Evolutionary conservation across 495 filamentous ascomycete genomes (phyloP).

Genomic region (Elasticomyces elasticus): DNA sequence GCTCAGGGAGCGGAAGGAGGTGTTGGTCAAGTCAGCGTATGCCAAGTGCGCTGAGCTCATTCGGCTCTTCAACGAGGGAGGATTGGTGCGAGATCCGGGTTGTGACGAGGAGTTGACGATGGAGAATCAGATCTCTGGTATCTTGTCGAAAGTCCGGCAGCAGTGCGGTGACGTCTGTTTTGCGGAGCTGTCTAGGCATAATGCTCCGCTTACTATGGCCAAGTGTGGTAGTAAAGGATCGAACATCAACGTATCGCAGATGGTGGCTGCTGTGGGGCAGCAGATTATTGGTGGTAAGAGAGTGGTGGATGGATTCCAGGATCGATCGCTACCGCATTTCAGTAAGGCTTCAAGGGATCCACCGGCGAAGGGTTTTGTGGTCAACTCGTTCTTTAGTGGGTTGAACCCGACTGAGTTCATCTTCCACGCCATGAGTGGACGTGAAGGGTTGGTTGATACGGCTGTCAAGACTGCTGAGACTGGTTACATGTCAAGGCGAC

Average conservation of each 20-base stretch:
- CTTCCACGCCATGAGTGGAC: constrained; percentile 95
- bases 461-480: constrained; percentile 98
- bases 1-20: constrained; percentile 59
- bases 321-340: constrained; percentile 89
- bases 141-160: constrained; percentile 81
- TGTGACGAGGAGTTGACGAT: constrained; percentile 86
- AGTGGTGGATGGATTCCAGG: constrained; percentile 93
- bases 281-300: constrained; percentile 92
- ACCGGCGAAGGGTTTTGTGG: constrained; percentile 89
- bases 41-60: constrained; percentile 77
- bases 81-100: constrained; percentile 71
- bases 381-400: constrained; percentile 96
- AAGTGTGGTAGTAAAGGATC: constrained; percentile 93
- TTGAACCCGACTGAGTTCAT: constrained; percentile 83
- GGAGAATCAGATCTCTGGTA: constrained; percentile 82
- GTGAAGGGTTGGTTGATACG: constrained; percentile 98
- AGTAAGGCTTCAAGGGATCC: constrained; percentile 84
- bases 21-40: constrained; percentile 70
- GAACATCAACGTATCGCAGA: constrained; percentile 96
- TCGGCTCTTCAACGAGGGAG: constrained; percentile 61
- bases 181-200: constrained; percentile 76
- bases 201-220: constrained; percentile 92
- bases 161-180: constrained; percentile 88
- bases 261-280: constrained; percentile 94
- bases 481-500: constrained; percentile 93